Base-by-base conservation (phyloP, 164 flowering plant species). In the Kingdonia uniflora region DNA sequence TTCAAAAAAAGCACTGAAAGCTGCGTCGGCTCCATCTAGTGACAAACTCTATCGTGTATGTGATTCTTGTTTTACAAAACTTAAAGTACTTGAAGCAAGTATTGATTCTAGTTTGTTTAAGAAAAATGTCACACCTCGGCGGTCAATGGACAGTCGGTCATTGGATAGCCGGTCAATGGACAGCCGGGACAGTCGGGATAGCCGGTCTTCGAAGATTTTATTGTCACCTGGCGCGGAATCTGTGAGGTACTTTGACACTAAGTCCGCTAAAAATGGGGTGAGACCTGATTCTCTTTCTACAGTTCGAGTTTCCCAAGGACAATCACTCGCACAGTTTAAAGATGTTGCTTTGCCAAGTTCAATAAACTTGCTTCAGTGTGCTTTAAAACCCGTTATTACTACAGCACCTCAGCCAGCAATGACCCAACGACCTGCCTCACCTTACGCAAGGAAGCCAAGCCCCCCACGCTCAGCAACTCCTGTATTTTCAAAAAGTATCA, bases 401-500 rank as follows among this genome's bases (percentile, higher is more conserved):
- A 15, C 67, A 54, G 21, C 65, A 37, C 71, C 79, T 55, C 71
- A 52, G 57, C 63, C 77, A 0, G 37, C 60, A 25, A 33, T 26
- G 39, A 70, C 50, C 51, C 61, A 87, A 23, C 74, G 86, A 63
- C 62, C 85, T 52, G 46, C 68, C 29, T 81, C 97, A 22, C 95
- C 90, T 12, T 83, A 75, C 65, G 51, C 85, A 17, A 75, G 88
- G 64, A 77, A 71, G 65, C 81, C 81, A 33, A 84, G 95, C 66
- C 89, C 97, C 52, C 87, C 92, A 49, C 77, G 76, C 22, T 68
- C 78, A 41, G 66, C 57, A 6, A 60, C 74, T 48, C 84, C 91
- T 49, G 74, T 62, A 11, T 76, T 71, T 57, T 82, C 95, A 1
- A 80, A 75, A 67, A 73, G 82, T 58, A 68, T 78, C 41, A 68